Evolutionary conservation across 495 filamentous ascomycete species (phyloP), one percentile per base, ranked within the genome.

Genomic region (Entonaema liquescens): DNA sequence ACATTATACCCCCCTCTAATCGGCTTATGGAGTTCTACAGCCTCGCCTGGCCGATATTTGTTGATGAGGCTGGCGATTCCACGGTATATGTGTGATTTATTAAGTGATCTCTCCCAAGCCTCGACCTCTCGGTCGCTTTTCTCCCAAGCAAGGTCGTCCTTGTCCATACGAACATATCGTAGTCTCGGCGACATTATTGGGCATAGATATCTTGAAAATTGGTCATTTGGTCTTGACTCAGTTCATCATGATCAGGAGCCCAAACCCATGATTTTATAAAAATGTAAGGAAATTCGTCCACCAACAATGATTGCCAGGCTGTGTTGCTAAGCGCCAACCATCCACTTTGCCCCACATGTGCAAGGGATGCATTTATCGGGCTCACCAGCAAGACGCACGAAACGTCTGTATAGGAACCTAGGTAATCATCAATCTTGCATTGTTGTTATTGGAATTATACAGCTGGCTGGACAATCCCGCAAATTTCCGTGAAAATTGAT

Each of bases 71-170:
- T 65, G 53, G 8, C 8, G 2, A 47, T 23, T 47, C 19, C 42
- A 9, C 17, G 42, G 42, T 47, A 47, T 23, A 47, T 47, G 1
- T 47, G 17, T 19, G 42, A 9, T 13, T 38, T 54, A 2, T 33
- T 42, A 5, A 72, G 38, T 33, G 74, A 70, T 35, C 55, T 69
- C 40, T 70, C 69, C 76, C 74, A 78, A n/a, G 44, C 50, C 6
- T 70, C 66, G 3, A 28, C 19, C 2, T 53, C 42, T 28, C 74
- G 61, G 26, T 79, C 76, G 44, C 69, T 68, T 64, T 60, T 71
- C 52, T 76, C 71, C 77, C 71, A 78, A n/a, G 74, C 74, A 15
- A 78, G 38, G 61, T 77, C 72, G 53, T 78, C 72, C 40, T 58
- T 65, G 3, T n/a, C 33, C 69, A 55, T 62, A 4, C 52, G 35